Evolutionary conservation across 1,284 basidiomycete species (phyloP).

Genomic region (Austroboletus novae-zelandiae): DNA sequence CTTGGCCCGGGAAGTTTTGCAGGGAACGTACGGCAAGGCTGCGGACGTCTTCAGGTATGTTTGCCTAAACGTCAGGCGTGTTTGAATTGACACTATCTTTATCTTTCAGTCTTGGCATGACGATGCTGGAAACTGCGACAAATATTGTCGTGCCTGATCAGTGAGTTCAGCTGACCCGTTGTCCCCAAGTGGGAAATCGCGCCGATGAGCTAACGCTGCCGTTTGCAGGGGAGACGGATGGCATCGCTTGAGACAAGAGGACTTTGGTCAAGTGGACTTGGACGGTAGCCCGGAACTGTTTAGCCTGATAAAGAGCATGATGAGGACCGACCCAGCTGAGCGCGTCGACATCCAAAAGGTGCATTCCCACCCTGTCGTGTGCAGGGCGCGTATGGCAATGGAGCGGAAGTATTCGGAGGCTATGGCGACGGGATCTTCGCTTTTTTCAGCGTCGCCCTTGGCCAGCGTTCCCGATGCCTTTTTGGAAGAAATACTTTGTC

Average conservation of each 20-base stretch:
- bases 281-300: constrained; percentile 73
- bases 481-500: constrained; percentile 58
- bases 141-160: constrained; percentile 97
- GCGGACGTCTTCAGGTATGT: constrained; percentile 95
- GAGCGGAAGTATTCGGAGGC: constrained; percentile 45
- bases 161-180: constrained; percentile 52
- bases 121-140: constrained; percentile 91
- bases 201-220: constrained; percentile 13
- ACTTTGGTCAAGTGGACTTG: constrained; percentile 88
- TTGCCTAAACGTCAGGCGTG: constrained; percentile 9
- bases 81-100: constrained; percentile 9
- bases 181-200: constrained; percentile 2
- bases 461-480: constrained; percentile 57
- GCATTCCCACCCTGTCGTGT: constrained; percentile 65
- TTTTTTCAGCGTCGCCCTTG: constrained; percentile 67
- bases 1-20: constrained; percentile 96
- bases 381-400: constrained; percentile 66
- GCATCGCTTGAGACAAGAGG: constrained; percentile 90
- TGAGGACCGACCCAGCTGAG: constrained; percentile 66
- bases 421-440: constrained; percentile 38
- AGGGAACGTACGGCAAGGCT: constrained; percentile 87
- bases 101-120: constrained; percentile 80
- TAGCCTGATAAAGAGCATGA: constrained; percentile 73
- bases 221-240: constrained; percentile 78
- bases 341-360: constrained; percentile 65